These are phyloP conservation scores for Magnaporthiopsis incrustans DNA, from an alignment of 2,329 filamentous ascomycete genomes.

Conservation along the genomic window DNA sequence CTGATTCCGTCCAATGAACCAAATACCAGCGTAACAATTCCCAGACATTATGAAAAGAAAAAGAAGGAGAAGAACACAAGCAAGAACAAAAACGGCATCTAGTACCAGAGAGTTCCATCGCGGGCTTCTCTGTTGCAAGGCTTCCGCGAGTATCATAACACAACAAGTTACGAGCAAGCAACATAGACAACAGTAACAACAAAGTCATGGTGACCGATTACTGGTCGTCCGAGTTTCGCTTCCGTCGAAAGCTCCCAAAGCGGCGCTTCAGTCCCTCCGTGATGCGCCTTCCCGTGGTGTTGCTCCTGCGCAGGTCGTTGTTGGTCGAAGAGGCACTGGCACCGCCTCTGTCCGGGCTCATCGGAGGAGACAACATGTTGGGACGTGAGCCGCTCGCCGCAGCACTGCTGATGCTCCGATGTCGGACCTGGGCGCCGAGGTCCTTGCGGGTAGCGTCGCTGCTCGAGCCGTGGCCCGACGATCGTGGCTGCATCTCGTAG, in stretches of 20 bases:
- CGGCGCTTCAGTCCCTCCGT: conserved; percentile 45
- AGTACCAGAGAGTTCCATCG: neutral
- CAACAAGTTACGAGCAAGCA: neutral
- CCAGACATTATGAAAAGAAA: neutral
- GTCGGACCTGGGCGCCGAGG: conserved; percentile 22
- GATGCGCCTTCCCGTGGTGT: conserved; percentile 35
- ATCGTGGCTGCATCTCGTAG: conserved; percentile 40
- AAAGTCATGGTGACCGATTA: neutral
- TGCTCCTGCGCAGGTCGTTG: conserved; percentile 26
- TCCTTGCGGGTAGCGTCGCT: conserved; percentile 14
- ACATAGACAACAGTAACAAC: neutral
- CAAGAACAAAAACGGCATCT: neutral
- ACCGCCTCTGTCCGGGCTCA: conserved; percentile 2
- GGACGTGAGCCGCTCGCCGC: conserved; percentile 11
- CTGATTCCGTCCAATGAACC: neutral
- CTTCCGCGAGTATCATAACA: neutral
- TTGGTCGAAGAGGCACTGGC: conserved; percentile 15
- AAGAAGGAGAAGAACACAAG: neutral
- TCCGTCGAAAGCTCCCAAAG: conserved; percentile 43
- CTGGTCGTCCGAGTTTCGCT: conserved; percentile 22
- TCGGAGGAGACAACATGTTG: neutral
- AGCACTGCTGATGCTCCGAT: conserved; percentile 37
- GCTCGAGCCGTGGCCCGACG: neutral
- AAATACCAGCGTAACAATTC: neutral
- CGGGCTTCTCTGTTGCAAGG: neutral